Percentiles rank a stretch among this genome's conserved stretches.
Conservation (phyloP, 2,329 filamentous ascomycete species). For the Aspergillus proliferans region DNA sequence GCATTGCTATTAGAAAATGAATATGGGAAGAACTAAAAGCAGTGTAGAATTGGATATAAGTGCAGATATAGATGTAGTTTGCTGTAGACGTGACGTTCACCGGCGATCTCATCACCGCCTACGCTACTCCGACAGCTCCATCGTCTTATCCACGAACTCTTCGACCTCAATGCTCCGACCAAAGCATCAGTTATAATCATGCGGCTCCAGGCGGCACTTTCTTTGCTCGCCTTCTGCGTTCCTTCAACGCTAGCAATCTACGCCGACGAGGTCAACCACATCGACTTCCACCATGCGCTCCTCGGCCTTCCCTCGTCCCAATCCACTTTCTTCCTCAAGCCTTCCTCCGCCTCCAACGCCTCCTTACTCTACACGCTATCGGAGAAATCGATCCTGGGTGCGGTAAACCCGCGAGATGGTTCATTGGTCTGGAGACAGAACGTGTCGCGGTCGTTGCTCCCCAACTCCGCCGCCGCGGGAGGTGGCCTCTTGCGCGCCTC, state of each 20-base stretch:
- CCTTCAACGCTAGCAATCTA: slow-evolving; percentile 63
- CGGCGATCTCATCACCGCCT: background rate
- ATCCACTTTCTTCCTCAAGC: slow-evolving; percentile 92
- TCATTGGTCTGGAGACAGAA: slow-evolving; percentile 79
- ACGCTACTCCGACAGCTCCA: background rate
- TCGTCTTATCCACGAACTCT: slow-evolving; percentile 2
- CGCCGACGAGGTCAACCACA: slow-evolving; percentile 79
- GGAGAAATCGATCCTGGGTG: slow-evolving; percentile 74
- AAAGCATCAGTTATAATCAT: slow-evolving; percentile 26
- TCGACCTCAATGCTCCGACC: slow-evolving; percentile 27
- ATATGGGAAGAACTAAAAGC: too few species aligned
- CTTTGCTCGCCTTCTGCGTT: slow-evolving; percentile 40
- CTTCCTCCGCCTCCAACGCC: slow-evolving; percentile 72
- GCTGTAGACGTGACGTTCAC: too few species aligned
- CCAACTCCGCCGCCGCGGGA: slow-evolving; percentile 10
- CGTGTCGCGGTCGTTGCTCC: slow-evolving; percentile 45
- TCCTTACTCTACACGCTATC: slow-evolving; percentile 88
- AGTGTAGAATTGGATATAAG: too few species aligned
- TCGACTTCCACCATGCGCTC: slow-evolving; percentile 90
- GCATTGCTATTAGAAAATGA: too few species aligned
- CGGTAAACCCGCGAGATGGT: slow-evolving; percentile 82
- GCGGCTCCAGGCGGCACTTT: slow-evolving; percentile 36
- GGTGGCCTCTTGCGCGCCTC: slow-evolving; percentile 57
- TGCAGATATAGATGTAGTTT: too few species aligned
- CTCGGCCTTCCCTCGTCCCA: slow-evolving; percentile 74